Percentiles rank a stretch among this genome's conserved stretches.
Evolutionary conservation across 2,329 filamentous ascomycete species (phyloP).

Genomic region (Sporothrix brunneoviolacea): DNA sequence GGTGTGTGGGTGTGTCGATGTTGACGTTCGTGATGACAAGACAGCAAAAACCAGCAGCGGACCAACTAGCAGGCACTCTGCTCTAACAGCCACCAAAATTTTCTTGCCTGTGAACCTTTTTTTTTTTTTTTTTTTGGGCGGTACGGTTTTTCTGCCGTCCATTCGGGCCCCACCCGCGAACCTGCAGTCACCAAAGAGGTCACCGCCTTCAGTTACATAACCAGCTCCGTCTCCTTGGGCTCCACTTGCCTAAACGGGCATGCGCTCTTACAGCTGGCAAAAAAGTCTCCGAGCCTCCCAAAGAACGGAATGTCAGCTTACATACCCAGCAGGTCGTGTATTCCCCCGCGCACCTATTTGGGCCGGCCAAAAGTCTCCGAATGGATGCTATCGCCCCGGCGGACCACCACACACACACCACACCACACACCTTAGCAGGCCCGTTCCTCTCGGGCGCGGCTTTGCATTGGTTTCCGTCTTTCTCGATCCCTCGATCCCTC

Average conservation of each 20-base stretch:
- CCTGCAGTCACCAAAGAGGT: too few relatives aligned
- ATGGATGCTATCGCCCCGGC: too few relatives aligned
- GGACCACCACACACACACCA: too few relatives aligned
- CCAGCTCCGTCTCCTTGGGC: too few relatives aligned
- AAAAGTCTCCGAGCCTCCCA: conserved; percentile 11
- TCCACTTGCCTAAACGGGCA: too few relatives aligned
- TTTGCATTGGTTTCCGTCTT: background rate
- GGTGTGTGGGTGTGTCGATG: background rate
- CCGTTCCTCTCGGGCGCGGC: too few relatives aligned
- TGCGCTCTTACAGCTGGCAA: too few relatives aligned
- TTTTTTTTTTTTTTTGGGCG: too few relatives aligned
- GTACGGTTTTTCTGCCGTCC: conserved; percentile 7
- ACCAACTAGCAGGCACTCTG: background rate
- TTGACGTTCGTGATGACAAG: background rate
- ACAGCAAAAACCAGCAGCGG: too few relatives aligned
- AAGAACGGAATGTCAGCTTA: conserved; percentile 6
- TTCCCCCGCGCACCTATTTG: background rate
- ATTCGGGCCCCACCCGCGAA: background rate
- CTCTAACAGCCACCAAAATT: background rate
- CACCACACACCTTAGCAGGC: too few relatives aligned
- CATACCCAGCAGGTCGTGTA: background rate
- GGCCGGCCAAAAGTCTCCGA: conserved; percentile 3
- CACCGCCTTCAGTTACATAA: too few relatives aligned
- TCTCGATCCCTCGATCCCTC: background rate
- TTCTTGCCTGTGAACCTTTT: conserved; percentile 15